phyloP scores from a whole-genome alignment of 306 rosid species.

The Castanea crenata region DNA sequence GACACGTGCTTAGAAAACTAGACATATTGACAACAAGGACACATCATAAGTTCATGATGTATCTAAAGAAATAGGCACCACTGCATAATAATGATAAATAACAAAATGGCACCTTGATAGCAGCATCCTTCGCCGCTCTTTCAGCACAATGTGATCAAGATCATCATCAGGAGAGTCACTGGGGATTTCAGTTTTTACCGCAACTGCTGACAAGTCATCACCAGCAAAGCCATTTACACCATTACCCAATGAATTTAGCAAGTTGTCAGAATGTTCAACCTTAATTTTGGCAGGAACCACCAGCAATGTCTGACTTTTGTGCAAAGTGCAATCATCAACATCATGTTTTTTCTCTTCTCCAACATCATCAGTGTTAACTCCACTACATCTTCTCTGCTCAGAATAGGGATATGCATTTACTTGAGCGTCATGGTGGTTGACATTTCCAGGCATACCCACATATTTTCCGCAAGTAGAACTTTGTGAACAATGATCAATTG shows the following conservation, averaged over 20 bases:
- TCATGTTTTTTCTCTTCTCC: slow-evolving; percentile 23
- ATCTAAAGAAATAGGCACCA: slow-evolving; percentile 6
- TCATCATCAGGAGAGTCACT: slow-evolving; percentile 37
- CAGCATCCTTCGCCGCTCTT: slow-evolving; percentile 67
- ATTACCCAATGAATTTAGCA: slow-evolving; percentile 32
- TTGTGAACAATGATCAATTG: slow-evolving; percentile 15
- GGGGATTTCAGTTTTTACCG: slow-evolving; percentile 43
- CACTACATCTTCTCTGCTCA: slow-evolving; percentile 29
- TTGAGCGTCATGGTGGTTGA: slow-evolving; percentile 25
- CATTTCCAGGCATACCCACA: slow-evolving; percentile 22
- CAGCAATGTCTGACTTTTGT: slow-evolving; percentile 7
- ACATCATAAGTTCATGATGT: not conserved
- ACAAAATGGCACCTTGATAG: slow-evolving; percentile 53
- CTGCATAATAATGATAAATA: slow-evolving; percentile 3
- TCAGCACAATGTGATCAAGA: slow-evolving; percentile 61
- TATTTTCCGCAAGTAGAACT: slow-evolving; percentile 18
- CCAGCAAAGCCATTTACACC: slow-evolving; percentile 27
- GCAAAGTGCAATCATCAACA: slow-evolving; percentile 20
- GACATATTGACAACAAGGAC: not conserved
- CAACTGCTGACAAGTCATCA: slow-evolving; percentile 21
- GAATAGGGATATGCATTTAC: slow-evolving; percentile 32
- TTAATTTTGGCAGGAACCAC: slow-evolving; percentile 36
- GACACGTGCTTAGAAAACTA: not conserved
- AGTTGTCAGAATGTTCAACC: slow-evolving; percentile 36
- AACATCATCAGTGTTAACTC: slow-evolving; percentile 13